phyloP scores from a whole-genome alignment of 1,139 yeast genomes.

The Ogataea hybrid region DNA sequence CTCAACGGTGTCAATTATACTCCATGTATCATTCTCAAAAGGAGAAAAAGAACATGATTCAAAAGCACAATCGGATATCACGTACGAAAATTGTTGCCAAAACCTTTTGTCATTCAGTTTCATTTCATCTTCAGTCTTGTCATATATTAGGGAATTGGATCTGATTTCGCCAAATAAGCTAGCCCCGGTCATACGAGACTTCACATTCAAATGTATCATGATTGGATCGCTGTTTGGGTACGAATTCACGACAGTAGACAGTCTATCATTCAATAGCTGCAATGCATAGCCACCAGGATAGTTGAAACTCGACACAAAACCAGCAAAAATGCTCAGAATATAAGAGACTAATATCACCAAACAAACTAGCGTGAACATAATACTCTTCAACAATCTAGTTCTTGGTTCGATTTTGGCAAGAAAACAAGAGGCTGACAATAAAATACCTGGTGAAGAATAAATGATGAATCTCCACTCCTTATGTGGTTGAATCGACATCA shows the following conservation, averaged over 20 bases:
- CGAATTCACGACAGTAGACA: constrained; percentile 27
- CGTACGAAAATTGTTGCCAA: constrained; percentile 59
- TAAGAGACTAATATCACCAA: constrained; percentile 17
- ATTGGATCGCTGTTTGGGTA: constrained; percentile 20
- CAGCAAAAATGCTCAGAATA: constrained; percentile 48
- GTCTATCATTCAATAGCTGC: constrained; percentile 45
- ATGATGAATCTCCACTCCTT: constrained; percentile 93
- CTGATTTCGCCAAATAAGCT: constrained; percentile 67
- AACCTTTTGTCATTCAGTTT: constrained; percentile 33
- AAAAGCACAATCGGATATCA: constrained; percentile 49
- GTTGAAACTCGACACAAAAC: constrained; percentile 66
- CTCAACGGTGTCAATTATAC: neutral
- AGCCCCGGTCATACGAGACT: constrained; percentile 87
- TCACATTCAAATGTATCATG: constrained; percentile 70
- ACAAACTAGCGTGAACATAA: constrained; percentile 34
- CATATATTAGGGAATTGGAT: constrained; percentile 49
- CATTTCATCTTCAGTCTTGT: constrained; percentile 61
- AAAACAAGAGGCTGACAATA: constrained; percentile 64
- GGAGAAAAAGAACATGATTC: neutral
- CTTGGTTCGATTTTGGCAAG: constrained; percentile 36
- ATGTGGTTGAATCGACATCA: constrained; percentile 82
- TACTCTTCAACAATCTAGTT: constrained; percentile 23
- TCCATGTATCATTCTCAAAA: neutral
- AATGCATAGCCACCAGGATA: constrained; percentile 91
- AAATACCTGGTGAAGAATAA: constrained; percentile 69